Percentiles rank a stretch among this genome's conserved stretches.
Conservation (phyloP, 176 grass and related monocot species). For the Oryza officinalis region DNA sequence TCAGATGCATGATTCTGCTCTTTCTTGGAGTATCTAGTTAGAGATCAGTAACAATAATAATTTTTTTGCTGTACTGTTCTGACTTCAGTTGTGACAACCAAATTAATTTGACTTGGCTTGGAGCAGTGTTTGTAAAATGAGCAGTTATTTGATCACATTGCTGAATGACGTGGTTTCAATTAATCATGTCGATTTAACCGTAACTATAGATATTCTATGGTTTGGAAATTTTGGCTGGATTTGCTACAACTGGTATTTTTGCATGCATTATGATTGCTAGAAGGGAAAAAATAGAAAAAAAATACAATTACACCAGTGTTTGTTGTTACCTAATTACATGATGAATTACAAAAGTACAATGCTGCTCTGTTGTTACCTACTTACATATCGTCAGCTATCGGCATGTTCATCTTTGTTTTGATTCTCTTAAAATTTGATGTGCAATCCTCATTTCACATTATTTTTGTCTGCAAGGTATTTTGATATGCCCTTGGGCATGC, state of each 20-base stretch:
- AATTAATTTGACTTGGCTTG: neutral
- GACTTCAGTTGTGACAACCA: neutral
- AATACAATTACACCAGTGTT: too few relatives aligned
- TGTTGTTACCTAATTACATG: too few relatives aligned
- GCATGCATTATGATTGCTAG: neutral
- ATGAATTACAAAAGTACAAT: neutral
- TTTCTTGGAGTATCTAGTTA: neutral
- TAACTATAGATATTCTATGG: neutral
- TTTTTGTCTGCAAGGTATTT: slow-evolving; percentile 55
- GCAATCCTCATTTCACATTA: neutral
- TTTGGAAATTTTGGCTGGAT: neutral
- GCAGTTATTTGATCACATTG: neutral
- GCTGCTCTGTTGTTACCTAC: neutral
- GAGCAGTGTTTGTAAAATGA: neutral
- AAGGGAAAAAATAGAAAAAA: neutral
- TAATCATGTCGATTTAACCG: neutral
- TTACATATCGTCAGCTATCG: neutral
- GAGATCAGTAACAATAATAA: neutral
- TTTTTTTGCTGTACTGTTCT: neutral
- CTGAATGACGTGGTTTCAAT: neutral
- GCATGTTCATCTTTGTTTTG: neutral
- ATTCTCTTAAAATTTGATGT: neutral
- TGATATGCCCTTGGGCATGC: slow-evolving; percentile 78
- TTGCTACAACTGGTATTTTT: neutral
- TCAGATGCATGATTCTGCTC: neutral